Percentiles rank a stretch among this genome's conserved stretches.
Evolutionary conservation across 2,329 filamentous ascomycete species (phyloP).

Genomic region (Ascochyta lentis): DNA sequence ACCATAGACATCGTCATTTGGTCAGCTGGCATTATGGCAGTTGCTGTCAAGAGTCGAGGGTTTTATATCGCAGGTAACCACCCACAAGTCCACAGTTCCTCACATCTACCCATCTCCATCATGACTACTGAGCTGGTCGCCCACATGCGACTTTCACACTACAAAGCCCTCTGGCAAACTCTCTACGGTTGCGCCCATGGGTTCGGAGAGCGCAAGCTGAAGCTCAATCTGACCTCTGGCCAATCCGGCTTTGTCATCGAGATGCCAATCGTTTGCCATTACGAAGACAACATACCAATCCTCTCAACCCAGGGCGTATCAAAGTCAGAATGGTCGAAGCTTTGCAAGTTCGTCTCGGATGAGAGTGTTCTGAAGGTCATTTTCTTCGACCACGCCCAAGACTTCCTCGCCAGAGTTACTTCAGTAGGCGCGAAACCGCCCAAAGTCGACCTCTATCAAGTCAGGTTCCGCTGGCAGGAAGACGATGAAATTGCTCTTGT

Average conservation of each 20-base stretch:
- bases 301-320: conserved; percentile 8
- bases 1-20: conserved; percentile 5
- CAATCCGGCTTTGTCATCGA: conserved; percentile 10
- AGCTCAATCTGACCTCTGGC: conserved; percentile 16
- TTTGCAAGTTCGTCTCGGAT: conserved; percentile 15
- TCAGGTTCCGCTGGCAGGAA: conserved; percentile 15
- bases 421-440: conserved; percentile 2
- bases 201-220: conserved; percentile 17
- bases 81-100: not conserved
- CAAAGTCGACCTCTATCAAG: conserved; percentile 11
- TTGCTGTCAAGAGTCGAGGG: not conserved
- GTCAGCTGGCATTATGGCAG: not conserved
- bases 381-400: conserved; percentile 10
- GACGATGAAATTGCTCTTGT: conserved; percentile 8
- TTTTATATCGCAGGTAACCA: conserved; percentile 6
- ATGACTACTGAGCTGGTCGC: conserved; percentile 16
- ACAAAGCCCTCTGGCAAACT: conserved; percentile 12
- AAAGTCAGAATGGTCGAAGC: conserved; percentile 10
- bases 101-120: not conserved
- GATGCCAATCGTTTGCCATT: conserved; percentile 13
- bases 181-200: conserved; percentile 15
- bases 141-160: conserved; percentile 15
- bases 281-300: conserved; percentile 11
- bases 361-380: conserved; percentile 15
- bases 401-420: conserved; percentile 13